Evolutionary conservation across 805 yeast genomes (phyloP).

Genomic region (Sporopachydermia quercuum): DNA sequence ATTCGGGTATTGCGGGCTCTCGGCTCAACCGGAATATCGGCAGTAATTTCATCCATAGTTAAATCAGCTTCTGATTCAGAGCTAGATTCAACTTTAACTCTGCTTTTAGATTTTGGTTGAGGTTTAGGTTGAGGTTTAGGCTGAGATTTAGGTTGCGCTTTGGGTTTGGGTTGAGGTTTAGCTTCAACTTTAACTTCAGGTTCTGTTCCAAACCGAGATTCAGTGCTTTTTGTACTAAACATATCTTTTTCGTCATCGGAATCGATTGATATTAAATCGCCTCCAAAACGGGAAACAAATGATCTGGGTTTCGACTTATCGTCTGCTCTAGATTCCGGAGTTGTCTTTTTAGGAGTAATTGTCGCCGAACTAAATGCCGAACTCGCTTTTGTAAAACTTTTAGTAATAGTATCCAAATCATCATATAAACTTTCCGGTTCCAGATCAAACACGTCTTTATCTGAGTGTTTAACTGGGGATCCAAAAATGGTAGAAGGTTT

Average conservation of each 20-base stretch:
- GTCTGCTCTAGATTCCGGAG: too few species aligned
- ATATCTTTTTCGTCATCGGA: slow-evolving; percentile 1
- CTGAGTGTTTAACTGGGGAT: slow-evolving; percentile 11
- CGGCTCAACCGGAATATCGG: not conserved
- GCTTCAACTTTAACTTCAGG: too few species aligned
- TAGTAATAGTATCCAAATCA: not conserved
- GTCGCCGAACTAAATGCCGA: not conserved
- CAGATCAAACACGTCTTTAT: slow-evolving; percentile 8
- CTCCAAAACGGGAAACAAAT: slow-evolving; percentile 2
- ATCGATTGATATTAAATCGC: not conserved
- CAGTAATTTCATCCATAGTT: not conserved
- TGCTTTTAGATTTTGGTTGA: too few species aligned
- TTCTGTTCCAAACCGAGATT: too few species aligned
- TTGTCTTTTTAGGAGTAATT: not conserved
- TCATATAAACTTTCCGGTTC: slow-evolving; percentile 6
- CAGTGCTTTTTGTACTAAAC: not conserved
- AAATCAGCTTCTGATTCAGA: not conserved
- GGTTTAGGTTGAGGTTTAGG: too few species aligned
- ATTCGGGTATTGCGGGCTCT: not conserved
- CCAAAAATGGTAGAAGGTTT: slow-evolving; percentile 17
- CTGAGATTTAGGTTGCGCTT: too few species aligned
- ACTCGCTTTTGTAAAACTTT: not conserved
- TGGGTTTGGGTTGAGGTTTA: too few species aligned
- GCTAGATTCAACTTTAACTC: too few species aligned
- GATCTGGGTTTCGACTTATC: too few species aligned